These are phyloP conservation scores for Chlamydomonas reinhardtii DNA, from an alignment of 163 green algal genomes.

Conservation along the genomic window DNA sequence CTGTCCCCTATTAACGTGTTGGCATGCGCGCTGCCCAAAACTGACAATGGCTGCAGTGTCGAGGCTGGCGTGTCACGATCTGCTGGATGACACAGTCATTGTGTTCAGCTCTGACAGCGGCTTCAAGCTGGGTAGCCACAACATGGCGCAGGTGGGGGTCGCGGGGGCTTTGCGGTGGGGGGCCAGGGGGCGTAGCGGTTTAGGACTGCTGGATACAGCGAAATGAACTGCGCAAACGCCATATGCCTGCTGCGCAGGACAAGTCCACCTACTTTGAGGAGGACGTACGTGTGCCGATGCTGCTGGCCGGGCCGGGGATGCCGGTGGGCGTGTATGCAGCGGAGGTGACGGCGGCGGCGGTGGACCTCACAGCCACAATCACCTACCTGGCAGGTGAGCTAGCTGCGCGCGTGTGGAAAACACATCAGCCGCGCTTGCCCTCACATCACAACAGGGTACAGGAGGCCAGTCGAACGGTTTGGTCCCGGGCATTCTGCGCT, in stretches of 20 bases:
- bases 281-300: constrained; percentile 16
- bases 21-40: too few species aligned
- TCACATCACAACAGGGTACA: too few species aligned
- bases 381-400: constrained; percentile 13
- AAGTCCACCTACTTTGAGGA: constrained; percentile 23
- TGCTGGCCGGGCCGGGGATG: not conserved
- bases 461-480: too few species aligned
- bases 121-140: constrained; percentile 37
- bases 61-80: not conserved
- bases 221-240: too few species aligned
- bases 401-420: too few species aligned
- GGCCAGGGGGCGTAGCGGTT: too few species aligned
- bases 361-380: constrained; percentile 50
- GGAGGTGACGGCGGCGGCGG: constrained; percentile 17
- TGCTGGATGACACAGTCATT: constrained; percentile 53
- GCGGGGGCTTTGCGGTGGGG: too few species aligned
- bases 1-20: too few species aligned
- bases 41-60: not conserved
- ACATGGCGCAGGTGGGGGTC: not conserved
- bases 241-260: not conserved
- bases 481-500: too few species aligned
- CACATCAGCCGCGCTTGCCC: too few species aligned
- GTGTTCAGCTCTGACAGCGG: constrained; percentile 55
- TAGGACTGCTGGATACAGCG: too few species aligned
- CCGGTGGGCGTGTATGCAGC: not conserved